Conservation (phyloP, 2,329 filamentous ascomycete species). For the Colletotrichum aenigma region DNA sequence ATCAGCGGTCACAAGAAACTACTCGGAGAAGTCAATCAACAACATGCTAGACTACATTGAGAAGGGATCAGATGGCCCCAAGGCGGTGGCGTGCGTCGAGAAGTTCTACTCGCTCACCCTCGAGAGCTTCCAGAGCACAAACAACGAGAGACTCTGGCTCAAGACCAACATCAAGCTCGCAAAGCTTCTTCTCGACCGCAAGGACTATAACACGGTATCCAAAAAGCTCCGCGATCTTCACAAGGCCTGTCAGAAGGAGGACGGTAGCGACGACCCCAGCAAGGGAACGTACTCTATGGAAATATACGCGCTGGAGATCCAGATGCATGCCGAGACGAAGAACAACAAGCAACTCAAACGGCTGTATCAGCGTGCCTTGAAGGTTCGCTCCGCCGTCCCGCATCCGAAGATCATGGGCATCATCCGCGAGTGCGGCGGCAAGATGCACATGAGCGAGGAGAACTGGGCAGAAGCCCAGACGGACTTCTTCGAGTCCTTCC, state of each 20-base stretch:
- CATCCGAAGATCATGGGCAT: slow-evolving; percentile 99
- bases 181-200: slow-evolving; percentile 87
- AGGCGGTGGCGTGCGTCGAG: slow-evolving; percentile 81
- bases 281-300: slow-evolving; percentile 97
- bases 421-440: slow-evolving; percentile 96
- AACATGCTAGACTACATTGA: slow-evolving; percentile 99
- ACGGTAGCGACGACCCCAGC: slow-evolving; percentile 88
- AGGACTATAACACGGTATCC: slow-evolving; percentile 80
- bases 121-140: slow-evolving; percentile 93
- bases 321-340: slow-evolving; percentile 96
- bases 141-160: slow-evolving; percentile 95
- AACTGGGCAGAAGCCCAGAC: slow-evolving; percentile 98
- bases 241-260: slow-evolving; percentile 83
- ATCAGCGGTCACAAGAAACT: slow-evolving; percentile 94
- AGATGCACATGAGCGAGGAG: slow-evolving; percentile 99
- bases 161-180: slow-evolving; percentile 98
- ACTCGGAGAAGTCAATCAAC: slow-evolving; percentile 99
- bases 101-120: slow-evolving; percentile 94
- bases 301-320: slow-evolving; percentile 95
- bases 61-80: slow-evolving; percentile 76
- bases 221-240: slow-evolving; percentile 90
- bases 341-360: slow-evolving; percentile 98
- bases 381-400: slow-evolving; percentile 94
- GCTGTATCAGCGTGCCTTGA: slow-evolving; percentile 88
- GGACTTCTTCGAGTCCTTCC: slow-evolving; percentile 98